These are phyloP conservation scores for Aureobasidium melanogenum DNA, from an alignment of 2,329 filamentous ascomycete species.

Conservation along the genomic window DNA sequence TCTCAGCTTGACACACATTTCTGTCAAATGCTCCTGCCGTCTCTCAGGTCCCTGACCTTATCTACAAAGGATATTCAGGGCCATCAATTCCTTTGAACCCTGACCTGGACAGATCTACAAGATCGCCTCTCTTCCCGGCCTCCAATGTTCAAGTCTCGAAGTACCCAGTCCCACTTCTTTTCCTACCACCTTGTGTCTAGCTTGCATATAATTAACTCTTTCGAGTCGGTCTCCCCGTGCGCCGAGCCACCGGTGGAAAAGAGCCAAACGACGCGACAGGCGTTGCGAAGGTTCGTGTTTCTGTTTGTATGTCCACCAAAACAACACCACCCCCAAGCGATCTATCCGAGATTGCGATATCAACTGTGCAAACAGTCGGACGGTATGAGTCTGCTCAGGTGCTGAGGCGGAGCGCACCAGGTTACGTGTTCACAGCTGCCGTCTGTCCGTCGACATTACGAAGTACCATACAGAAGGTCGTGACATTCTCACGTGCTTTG, in stretches of 20 bases:
- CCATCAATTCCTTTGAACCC: background rate
- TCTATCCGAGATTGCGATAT: constrained; percentile 10
- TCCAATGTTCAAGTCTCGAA: background rate
- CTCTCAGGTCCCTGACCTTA: constrained; percentile 1
- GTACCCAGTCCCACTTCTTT: background rate
- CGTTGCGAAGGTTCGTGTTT: constrained; percentile 3
- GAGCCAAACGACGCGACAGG: constrained; percentile 1
- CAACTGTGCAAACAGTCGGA: constrained; percentile 10
- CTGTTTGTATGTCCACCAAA: constrained; percentile 8
- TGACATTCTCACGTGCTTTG: background rate
- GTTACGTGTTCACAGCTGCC: background rate
- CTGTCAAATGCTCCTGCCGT: background rate
- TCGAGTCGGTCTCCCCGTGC: background rate
- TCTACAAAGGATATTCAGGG: background rate
- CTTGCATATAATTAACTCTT: background rate
- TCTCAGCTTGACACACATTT: constrained; percentile 2
- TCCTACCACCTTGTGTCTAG: background rate
- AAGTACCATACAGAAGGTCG: background rate
- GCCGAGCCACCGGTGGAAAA: background rate
- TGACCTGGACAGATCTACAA: background rate
- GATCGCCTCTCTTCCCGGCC: background rate
- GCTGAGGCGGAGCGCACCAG: background rate
- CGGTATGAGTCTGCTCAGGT: background rate
- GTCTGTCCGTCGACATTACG: background rate
- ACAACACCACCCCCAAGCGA: constrained; percentile 1